phyloP scores from a whole-genome alignment of 2,329 filamentous ascomycete genomes.

The Metarhizium robertsii region DNA sequence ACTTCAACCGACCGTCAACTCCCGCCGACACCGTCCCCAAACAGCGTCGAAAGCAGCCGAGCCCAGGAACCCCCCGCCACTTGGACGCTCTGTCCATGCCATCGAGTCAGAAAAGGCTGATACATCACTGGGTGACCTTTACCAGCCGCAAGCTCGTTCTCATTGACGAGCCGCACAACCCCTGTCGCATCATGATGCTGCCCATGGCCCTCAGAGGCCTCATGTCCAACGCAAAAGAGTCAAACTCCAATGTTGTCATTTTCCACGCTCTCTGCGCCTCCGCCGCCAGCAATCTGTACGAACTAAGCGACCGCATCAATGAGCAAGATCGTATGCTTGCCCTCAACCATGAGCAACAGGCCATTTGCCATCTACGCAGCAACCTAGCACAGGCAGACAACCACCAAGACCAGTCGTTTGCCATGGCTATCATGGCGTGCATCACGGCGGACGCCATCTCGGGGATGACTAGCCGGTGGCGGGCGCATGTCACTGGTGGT shows the following conservation, averaged over 20 bases:
- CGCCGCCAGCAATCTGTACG: conserved; percentile 29
- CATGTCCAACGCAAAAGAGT: conserved; percentile 9
- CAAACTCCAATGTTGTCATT: conserved; percentile 13
- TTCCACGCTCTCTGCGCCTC: conserved; percentile 24
- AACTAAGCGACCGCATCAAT: conserved; percentile 20
- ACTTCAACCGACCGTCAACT: not conserved
- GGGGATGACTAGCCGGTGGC: conserved; percentile 13
- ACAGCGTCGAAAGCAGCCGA: not conserved
- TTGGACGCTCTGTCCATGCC: conserved; percentile 12
- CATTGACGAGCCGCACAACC: conserved; percentile 15
- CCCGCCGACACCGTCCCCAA: not conserved
- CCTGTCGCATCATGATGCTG: conserved; percentile 16
- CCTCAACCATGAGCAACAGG: conserved; percentile 13
- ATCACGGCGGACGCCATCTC: conserved; percentile 18
- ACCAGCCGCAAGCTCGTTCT: conserved; percentile 16
- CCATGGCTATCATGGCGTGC: conserved; percentile 31
- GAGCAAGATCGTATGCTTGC: conserved; percentile 12
- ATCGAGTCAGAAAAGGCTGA: conserved; percentile 12
- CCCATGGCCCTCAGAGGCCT: conserved; percentile 16
- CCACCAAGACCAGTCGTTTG: conserved; percentile 23
- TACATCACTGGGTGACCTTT: conserved; percentile 18
- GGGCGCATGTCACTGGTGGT: conserved; percentile 14
- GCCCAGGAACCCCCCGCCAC: conserved; percentile 6
- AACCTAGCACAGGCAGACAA: conserved; percentile 11
- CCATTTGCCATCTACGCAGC: conserved; percentile 13